Percentiles rank a stretch among this genome's conserved stretches.
These are phyloP conservation scores for Candida golubevii DNA, from an alignment of 805 yeast genomes.

Conservation along the genomic window DNA sequence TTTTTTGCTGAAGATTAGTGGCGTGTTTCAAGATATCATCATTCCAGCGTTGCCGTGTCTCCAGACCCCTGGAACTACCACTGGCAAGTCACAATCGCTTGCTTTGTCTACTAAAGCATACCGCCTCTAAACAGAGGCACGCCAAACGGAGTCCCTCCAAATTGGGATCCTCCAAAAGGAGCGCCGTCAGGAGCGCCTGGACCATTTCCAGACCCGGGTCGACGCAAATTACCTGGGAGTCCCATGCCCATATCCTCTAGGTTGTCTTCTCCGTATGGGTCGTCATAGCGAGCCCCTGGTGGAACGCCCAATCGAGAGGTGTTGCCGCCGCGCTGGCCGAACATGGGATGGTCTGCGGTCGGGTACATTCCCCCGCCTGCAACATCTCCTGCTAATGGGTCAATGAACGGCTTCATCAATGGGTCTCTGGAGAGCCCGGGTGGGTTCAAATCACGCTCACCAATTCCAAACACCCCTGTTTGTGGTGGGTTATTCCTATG, in stretches of 20 bases:
- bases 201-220: conserved; percentile 1
- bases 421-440: conserved; percentile 41
- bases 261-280: conserved; percentile 45
- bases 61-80: too few species aligned
- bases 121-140: not conserved
- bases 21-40: too few species aligned
- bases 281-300: conserved; percentile 50
- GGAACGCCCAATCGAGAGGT: conserved; percentile 34
- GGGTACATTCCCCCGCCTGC: conserved; percentile 53
- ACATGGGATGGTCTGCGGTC: conserved; percentile 48
- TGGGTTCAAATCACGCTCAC: conserved; percentile 51
- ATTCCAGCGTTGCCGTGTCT: too few species aligned
- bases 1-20: too few species aligned
- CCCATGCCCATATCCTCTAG: conserved; percentile 43
- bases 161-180: conserved; percentile 1
- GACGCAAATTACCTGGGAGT: conserved; percentile 28
- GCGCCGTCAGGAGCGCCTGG: not conserved
- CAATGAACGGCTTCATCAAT: conserved; percentile 37
- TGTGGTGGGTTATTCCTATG: conserved; percentile 1
- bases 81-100: too few species aligned
- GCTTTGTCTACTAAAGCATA: too few species aligned
- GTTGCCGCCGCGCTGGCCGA: conserved; percentile 27
- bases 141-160: conserved; percentile 5
- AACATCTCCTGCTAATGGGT: conserved; percentile 31
- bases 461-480: conserved; percentile 32